Evolutionary conservation across 495 filamentous ascomycete genomes (phyloP).

Genomic region (Emericellopsis terricola): DNA sequence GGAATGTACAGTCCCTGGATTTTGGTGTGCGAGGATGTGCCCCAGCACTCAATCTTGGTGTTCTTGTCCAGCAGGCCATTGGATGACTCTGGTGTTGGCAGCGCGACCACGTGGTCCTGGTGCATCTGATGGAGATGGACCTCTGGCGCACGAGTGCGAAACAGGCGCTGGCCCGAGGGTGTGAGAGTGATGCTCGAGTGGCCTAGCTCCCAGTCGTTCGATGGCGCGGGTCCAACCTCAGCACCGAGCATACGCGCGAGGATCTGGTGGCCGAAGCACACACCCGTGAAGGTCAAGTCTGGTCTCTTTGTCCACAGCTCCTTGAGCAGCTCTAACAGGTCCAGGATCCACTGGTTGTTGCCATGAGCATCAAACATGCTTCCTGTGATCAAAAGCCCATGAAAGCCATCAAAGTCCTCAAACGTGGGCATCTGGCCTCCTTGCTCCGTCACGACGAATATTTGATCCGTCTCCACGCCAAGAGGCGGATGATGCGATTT

Average conservation of each 20-base stretch:
- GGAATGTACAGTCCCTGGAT: slow-evolving; percentile 60
- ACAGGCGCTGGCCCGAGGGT: slow-evolving; percentile 47
- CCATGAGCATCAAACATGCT: slow-evolving; percentile 35
- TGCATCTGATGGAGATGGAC: slow-evolving; percentile 64
- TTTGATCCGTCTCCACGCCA: slow-evolving; percentile 9
- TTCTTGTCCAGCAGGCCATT: slow-evolving; percentile 31
- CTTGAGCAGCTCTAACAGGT: slow-evolving; percentile 10
- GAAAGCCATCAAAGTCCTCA: slow-evolving; percentile 7
- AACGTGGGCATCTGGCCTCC: slow-evolving; percentile 9
- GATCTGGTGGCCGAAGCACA: slow-evolving; percentile 82
- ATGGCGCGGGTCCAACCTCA: slow-evolving; percentile 37
- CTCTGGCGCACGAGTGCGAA: slow-evolving; percentile 35
- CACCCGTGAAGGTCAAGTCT: slow-evolving; percentile 40
- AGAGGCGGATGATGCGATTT: slow-evolving; percentile 12
- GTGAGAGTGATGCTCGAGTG: slow-evolving; percentile 51
- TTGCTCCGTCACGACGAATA: slow-evolving; percentile 12
- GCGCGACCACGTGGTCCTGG: slow-evolving; percentile 49
- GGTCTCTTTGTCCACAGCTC: slow-evolving; percentile 17
- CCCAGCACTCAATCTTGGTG: slow-evolving; percentile 13
- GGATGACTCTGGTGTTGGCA: slow-evolving; percentile 12
- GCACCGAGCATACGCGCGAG: slow-evolving; percentile 54
- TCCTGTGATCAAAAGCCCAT: slow-evolving; percentile 61
- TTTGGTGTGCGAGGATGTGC: slow-evolving; percentile 25
- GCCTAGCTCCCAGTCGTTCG: slow-evolving; percentile 56
- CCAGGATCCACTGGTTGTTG: slow-evolving; percentile 51